A percentile compares a stretch with the other conserved stretches of the same genome.
These are phyloP conservation scores for Stephanodiscus triporus DNA, from an alignment of 108 stramenopile species.

Conservation along the genomic window DNA sequence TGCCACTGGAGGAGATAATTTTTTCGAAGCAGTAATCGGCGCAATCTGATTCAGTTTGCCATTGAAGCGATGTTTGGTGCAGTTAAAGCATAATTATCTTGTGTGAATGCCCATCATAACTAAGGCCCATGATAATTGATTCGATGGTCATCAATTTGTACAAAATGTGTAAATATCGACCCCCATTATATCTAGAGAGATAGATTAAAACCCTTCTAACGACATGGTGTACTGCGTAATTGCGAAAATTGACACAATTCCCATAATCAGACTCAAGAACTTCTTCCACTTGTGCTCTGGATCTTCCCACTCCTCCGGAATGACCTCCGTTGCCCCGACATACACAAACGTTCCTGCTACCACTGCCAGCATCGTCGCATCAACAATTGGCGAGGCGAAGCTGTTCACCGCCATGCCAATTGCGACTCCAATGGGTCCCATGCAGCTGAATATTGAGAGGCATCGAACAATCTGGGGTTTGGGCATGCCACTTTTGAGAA, in stretches of 20 bases:
- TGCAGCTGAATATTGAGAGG: slow-evolving; percentile 85
- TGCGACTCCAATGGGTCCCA: slow-evolving; percentile 86
- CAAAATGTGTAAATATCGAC: background rate
- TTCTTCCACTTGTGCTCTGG: slow-evolving; percentile 94
- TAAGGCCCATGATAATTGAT: background rate
- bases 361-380: slow-evolving; percentile 93
- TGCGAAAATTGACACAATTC: slow-evolving; percentile 78
- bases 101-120: too few species aligned
- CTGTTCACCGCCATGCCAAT: slow-evolving; percentile 89
- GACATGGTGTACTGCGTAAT: slow-evolving; percentile 89
- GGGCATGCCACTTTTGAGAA: slow-evolving; percentile 94
- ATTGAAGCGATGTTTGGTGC: too few species aligned
- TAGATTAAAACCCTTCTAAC: slow-evolving; percentile 48
- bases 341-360: slow-evolving; percentile 99
- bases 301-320: slow-evolving; percentile 96
- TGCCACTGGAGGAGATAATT: too few species aligned
- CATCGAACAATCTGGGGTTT: slow-evolving; percentile 77
- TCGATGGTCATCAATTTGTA: background rate
- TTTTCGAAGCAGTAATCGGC: too few species aligned
- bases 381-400: slow-evolving; percentile 88
- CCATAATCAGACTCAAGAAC: slow-evolving; percentile 80
- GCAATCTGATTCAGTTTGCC: too few species aligned
- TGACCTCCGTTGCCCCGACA: slow-evolving; percentile 97
- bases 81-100: too few species aligned
- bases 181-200: background rate